phyloP scores from a whole-genome alignment of 2,329 filamentous ascomycete genomes.

The Ophiocordyceps polyrhachis-furcata region DNA sequence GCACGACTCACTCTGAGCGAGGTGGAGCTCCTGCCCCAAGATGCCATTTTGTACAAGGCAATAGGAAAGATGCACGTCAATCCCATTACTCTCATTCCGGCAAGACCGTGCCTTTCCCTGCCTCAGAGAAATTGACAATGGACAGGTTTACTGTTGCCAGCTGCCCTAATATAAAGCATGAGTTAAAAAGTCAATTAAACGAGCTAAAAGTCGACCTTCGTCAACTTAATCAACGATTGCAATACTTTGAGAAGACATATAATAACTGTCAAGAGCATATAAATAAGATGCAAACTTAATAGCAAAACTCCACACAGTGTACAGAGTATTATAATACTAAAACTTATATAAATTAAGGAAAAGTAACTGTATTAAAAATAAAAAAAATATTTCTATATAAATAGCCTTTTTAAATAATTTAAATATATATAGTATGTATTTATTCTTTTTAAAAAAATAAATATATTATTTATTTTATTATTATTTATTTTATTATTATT shows the following conservation, averaged over 20 bases:
- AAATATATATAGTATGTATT: no score
- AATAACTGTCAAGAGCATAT: constrained; percentile 88
- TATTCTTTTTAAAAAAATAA: no score
- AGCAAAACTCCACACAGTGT: no score
- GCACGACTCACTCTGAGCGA: constrained; percentile 75
- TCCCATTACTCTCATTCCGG: neutral
- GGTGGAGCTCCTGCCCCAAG: constrained; percentile 52
- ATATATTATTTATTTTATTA: no score
- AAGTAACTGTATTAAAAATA: no score
- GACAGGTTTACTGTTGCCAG: constrained; percentile 73
- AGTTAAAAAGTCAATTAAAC: constrained; percentile 56
- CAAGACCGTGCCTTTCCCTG: neutral
- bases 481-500: no score
- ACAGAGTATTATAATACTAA: no score
- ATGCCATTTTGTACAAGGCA: constrained; percentile 78
- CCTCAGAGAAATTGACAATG: neutral
- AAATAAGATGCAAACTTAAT: constrained; percentile 53
- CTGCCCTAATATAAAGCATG: constrained; percentile 51
- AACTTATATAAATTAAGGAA: no score
- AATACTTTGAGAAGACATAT: constrained; percentile 86
- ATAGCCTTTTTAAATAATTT: no score
- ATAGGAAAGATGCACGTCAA: constrained; percentile 79
- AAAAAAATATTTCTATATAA: no score
- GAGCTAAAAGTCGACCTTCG: constrained; percentile 61
- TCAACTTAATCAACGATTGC: constrained; percentile 69